These are phyloP conservation scores for Lactifluus hygrophoroides DNA, from an alignment of 768 basidiomycete genomes.

Conservation along the genomic window DNA sequence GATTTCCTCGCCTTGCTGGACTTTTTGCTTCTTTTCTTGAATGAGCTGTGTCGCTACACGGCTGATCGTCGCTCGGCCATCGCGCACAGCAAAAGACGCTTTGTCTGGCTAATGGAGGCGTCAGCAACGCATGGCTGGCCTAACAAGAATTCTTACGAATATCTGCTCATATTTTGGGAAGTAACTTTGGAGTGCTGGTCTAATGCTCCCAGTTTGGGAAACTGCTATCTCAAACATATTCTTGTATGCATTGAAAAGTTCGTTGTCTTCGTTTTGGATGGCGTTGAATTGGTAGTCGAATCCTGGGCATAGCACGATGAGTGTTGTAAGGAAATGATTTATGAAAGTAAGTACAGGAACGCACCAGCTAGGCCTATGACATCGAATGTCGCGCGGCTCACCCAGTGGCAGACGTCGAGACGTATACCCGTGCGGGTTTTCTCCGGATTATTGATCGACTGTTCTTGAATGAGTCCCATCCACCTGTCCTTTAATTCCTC, in stretches of 20 bases:
- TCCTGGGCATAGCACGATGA: slow-evolving; percentile 32
- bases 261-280: slow-evolving; percentile 69
- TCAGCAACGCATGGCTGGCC: neutral
- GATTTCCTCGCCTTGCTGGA: slow-evolving; percentile 47
- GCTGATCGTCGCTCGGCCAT: slow-evolving; percentile 53
- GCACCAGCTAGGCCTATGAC: slow-evolving; percentile 83
- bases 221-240: slow-evolving; percentile 76
- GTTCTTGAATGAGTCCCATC: slow-evolving; percentile 39
- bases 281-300: slow-evolving; percentile 86
- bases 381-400: slow-evolving; percentile 81
- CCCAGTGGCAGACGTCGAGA: slow-evolving; percentile 74
- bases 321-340: neutral
- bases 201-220: slow-evolving; percentile 41
- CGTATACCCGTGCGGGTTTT: slow-evolving; percentile 24
- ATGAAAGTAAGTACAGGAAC: slow-evolving; percentile 10
- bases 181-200: slow-evolving; percentile 46
- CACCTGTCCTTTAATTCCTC: slow-evolving; percentile 52
- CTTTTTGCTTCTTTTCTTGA: slow-evolving; percentile 68
- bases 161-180: slow-evolving; percentile 45
- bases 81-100: slow-evolving; percentile 39
- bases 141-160: slow-evolving; percentile 39
- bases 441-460: slow-evolving; percentile 21
- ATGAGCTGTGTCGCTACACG: slow-evolving; percentile 69
- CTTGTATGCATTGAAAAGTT: slow-evolving; percentile 70
- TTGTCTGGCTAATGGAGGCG: slow-evolving; percentile 45